Evolutionary conservation across 1,139 yeast species (phyloP), one percentile per base, ranked within the genome.

Genomic region (Kodamaea ohmeri): DNA sequence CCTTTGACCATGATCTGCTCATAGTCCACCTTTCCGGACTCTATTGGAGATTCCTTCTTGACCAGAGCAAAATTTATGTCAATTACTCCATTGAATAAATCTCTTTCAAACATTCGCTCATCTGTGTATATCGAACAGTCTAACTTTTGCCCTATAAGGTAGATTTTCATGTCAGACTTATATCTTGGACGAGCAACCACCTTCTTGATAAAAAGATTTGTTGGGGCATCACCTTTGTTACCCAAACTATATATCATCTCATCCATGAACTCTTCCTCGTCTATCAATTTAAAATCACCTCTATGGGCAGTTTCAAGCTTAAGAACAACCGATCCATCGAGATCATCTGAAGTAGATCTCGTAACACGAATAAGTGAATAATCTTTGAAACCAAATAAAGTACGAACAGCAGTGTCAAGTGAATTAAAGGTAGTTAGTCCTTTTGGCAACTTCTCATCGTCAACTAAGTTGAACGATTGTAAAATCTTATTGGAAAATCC

Each of bases 271-370:
- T 72, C 75, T 30, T 63, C 68, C 39, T 67, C 73, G 49, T 76
- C 82, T 38, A 75, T 67, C 34, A 76, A 52, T 47, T 61, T 64
- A n/a, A 53, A 48, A 42, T 75, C 77, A 3, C 82, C 81, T 0
- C 80, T 77, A 42, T 59, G 65, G 0, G 79, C 77, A 1, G 80
- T 72, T 51, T 76, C 83, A 36, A 76, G 57, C 48, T 76, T 76
- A 32, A 76, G 56, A 3, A 76, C 58, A 6, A 69, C 63, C 9
- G 78, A 67, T 1, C 80, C 79, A 17, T 75, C 77, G 27, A 57
- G 55, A 44, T 73, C 79, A 25, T 65, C 63, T 4, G 79, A 73
- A 5, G 80, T 75, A 1, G 80, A 76, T 41, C 81, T 58, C 1
- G 82, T 75, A 4, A 76, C 73, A 39, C 83, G 57, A 6, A 76